Evolutionary conservation across 2,329 filamentous ascomycete species (phyloP).

Genomic region (Colletotrichum tamarilloi): DNA sequence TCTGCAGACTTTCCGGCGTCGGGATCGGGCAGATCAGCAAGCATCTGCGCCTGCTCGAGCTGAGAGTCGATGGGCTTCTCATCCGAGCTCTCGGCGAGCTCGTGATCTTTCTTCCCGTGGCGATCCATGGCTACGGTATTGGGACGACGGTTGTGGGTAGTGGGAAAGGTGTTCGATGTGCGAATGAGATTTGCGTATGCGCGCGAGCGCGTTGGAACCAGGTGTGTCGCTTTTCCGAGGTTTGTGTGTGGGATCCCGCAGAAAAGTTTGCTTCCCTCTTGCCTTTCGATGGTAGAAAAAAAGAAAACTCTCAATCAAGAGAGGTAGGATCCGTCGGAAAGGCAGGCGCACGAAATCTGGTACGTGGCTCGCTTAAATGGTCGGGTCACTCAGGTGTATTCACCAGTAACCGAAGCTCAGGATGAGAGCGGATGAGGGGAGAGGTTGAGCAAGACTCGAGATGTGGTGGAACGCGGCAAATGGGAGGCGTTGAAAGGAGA

Average conservation of each 20-base stretch:
- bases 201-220: neutral
- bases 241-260: neutral
- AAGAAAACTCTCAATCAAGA: neutral
- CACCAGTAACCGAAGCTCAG: neutral
- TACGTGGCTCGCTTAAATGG: neutral
- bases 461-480: slow-evolving; percentile 23
- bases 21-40: slow-evolving; percentile 48
- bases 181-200: neutral
- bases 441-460: neutral
- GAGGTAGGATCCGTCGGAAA: neutral
- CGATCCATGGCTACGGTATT: slow-evolving; percentile 27
- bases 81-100: slow-evolving; percentile 31
- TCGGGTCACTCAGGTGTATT: neutral
- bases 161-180: neutral
- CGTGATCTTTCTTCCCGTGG: slow-evolving; percentile 29
- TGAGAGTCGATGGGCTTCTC: slow-evolving; percentile 34
- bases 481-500: neutral
- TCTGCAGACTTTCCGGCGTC: slow-evolving; percentile 74
- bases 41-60: slow-evolving; percentile 42
- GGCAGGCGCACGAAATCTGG: neutral
- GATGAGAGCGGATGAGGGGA: neutral
- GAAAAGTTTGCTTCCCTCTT: neutral
- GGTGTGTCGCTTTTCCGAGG: neutral
- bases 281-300: neutral
- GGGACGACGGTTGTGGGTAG: neutral